phyloP scores from a whole-genome alignment of 2,329 filamentous ascomycete genomes.

The Aureobasidium sp. region DNA sequence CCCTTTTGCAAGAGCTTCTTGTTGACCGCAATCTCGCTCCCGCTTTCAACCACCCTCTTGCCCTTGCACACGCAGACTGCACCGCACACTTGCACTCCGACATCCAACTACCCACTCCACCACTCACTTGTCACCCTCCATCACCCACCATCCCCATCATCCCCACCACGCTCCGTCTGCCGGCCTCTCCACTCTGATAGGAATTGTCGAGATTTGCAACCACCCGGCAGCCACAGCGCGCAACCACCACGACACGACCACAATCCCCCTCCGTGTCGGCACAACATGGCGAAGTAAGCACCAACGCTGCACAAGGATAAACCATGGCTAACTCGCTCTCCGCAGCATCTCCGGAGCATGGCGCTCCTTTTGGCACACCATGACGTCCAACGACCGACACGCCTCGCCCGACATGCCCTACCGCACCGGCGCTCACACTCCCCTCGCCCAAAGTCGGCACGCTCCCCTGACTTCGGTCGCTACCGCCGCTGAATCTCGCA shows the following conservation, averaged over 20 bases:
- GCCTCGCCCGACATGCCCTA: slow-evolving; percentile 90
- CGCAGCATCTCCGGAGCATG: slow-evolving; percentile 56
- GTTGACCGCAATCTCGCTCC: slow-evolving; percentile 13
- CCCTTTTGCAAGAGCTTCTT: slow-evolving; percentile 8
- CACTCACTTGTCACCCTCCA: neutral
- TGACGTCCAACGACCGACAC: slow-evolving; percentile 72
- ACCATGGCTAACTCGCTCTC: neutral
- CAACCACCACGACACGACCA: neutral
- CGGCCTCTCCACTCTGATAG: neutral
- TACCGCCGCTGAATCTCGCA: slow-evolving; percentile 80
- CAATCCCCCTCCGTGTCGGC: neutral
- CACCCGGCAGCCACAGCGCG: neutral
- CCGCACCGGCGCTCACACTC: slow-evolving; percentile 81
- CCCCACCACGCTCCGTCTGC: neutral
- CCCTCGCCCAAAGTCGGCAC: slow-evolving; percentile 73
- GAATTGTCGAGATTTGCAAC: neutral
- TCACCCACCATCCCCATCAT: neutral
- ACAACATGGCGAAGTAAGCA: slow-evolving; percentile 1
- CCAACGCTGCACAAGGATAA: too few relatives aligned
- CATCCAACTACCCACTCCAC: neutral
- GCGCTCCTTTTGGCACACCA: slow-evolving; percentile 86
- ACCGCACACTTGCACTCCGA: neutral
- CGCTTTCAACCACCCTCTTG: neutral
- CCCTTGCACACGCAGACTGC: neutral
- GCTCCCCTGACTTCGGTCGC: slow-evolving; percentile 79